Conservation (phyloP, 2,329 filamentous ascomycete species). For the Scytalidium lignicola region DNA sequence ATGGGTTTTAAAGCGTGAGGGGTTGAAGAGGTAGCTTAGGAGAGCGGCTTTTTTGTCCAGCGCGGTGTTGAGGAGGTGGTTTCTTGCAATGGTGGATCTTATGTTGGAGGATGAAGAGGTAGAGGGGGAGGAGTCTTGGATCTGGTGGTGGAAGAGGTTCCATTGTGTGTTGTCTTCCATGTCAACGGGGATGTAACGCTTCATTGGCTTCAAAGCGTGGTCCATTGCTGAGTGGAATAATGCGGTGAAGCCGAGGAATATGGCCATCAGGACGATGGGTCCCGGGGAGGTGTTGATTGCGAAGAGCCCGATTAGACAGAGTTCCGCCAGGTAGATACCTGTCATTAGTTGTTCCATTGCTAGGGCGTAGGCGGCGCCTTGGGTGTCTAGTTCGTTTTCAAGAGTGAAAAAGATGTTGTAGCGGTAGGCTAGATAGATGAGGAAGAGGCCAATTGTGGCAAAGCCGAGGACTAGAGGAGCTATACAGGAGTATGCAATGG, state of each 20-base stretch:
- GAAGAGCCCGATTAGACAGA: conserved; percentile 82
- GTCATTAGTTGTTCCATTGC: conserved; percentile 79
- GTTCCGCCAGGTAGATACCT: conserved; percentile 75
- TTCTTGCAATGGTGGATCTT: conserved; percentile 21
- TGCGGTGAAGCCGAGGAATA: conserved; percentile 67
- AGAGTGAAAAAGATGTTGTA: conserved; percentile 88
- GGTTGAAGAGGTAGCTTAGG: conserved; percentile 64
- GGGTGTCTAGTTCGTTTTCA: conserved; percentile 76
- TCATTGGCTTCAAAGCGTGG: conserved; percentile 65
- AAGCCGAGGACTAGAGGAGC: conserved; percentile 81
- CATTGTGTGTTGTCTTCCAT: conserved; percentile 49
- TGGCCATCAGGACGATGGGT: conserved; percentile 69
- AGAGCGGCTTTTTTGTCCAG: conserved; percentile 44
- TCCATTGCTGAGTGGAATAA: conserved; percentile 71
- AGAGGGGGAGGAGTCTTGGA: no score
- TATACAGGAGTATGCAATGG: conserved; percentile 80
- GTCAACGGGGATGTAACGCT: conserved; percentile 71
- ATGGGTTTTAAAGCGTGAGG: conserved; percentile 70
- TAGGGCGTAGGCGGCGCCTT: conserved; percentile 79
- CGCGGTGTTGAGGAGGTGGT: conserved; percentile 23
- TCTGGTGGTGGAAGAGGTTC: conserved; percentile 15
- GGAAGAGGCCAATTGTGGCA: conserved; percentile 67
- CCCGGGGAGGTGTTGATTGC: conserved; percentile 63
- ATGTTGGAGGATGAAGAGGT: no score
- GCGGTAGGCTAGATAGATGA: conserved; percentile 81